Percentiles rank a stretch among this genome's conserved stretches.
Evolutionary conservation across 352 stramenopile genomes (phyloP).

Genomic region (Globisporangium solare): DNA sequence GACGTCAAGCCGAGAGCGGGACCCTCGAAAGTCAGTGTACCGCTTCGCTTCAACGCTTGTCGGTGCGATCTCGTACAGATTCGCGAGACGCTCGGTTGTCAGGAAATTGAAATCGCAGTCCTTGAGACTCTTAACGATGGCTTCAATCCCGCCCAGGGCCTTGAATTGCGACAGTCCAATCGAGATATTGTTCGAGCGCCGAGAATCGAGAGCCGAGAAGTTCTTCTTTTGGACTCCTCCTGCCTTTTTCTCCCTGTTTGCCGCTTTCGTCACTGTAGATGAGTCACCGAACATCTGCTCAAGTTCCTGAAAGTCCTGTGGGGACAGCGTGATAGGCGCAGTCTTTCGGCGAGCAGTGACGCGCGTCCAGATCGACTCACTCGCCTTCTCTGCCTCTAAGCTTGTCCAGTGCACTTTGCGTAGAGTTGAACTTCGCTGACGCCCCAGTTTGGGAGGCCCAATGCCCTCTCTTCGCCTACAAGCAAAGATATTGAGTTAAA

Average conservation of each 20-base stretch:
- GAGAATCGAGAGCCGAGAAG: slow-evolving; percentile 64
- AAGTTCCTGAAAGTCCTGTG: slow-evolving; percentile 64
- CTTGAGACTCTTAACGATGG: slow-evolving; percentile 42
- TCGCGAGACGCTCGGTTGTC: slow-evolving; percentile 54
- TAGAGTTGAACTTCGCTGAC: slow-evolving; percentile 43
- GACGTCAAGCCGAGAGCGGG: slow-evolving; percentile 37
- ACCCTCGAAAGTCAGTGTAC: slow-evolving; percentile 64
- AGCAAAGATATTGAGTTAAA: neutral
- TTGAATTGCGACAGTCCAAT: slow-evolving; percentile 82
- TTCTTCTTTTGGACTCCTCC: slow-evolving; percentile 28
- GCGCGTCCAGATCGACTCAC: slow-evolving; percentile 70
- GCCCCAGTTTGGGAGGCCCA: slow-evolving; percentile 16
- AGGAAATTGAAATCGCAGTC: slow-evolving; percentile 57
- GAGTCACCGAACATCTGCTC: slow-evolving; percentile 48
- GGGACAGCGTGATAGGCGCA: slow-evolving; percentile 64
- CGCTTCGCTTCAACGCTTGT: slow-evolving; percentile 61
- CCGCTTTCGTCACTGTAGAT: slow-evolving; percentile 2
- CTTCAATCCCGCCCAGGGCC: slow-evolving; percentile 32
- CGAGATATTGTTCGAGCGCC: slow-evolving; percentile 75
- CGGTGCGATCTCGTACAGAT: slow-evolving; percentile 62
- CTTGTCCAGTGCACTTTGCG: slow-evolving; percentile 82
- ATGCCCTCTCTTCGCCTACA: slow-evolving; percentile 6
- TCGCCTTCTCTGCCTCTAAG: slow-evolving; percentile 49
- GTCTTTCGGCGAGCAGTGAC: slow-evolving; percentile 55
- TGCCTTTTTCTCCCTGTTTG: slow-evolving; percentile 9